Conservation (phyloP, 169 alveolate genomes). For the Plasmodium adleri region DNA sequence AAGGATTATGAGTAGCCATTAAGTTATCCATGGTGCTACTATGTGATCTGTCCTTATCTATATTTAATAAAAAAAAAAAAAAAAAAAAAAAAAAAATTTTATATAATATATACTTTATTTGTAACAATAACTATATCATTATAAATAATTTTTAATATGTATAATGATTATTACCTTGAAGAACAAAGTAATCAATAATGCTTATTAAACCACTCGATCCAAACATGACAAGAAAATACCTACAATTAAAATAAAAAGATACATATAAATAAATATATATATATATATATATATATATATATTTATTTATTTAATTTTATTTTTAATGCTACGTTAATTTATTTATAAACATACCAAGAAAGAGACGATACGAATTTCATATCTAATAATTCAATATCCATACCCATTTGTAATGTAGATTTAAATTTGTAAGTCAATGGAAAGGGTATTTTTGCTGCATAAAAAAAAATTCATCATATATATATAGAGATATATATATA, state of each 20-base stretch:
- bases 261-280: slow-evolving; percentile 9
- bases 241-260: not conserved
- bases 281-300: not conserved
- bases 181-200: slow-evolving; percentile 72
- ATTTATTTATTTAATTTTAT: not conserved
- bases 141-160: not conserved
- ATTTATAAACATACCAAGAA: slow-evolving; percentile 77
- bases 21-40: slow-evolving; percentile 53
- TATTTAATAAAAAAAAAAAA: slow-evolving; percentile 16
- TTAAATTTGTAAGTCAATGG: slow-evolving; percentile 86
- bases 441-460: slow-evolving; percentile 86
- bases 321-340: not conserved
- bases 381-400: slow-evolving; percentile 80
- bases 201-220: slow-evolving; percentile 72
- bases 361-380: slow-evolving; percentile 81
- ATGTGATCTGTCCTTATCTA: slow-evolving; percentile 60
- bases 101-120: not conserved
- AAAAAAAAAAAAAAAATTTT: not conserved
- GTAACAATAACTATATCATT: no score
- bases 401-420: slow-evolving; percentile 87
- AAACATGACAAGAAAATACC: slow-evolving; percentile 77
- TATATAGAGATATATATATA: not conserved
- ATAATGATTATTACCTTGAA: slow-evolving; percentile 51
- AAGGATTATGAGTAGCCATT: slow-evolving; percentile 60
- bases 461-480: not conserved